A percentile compares a stretch with the other conserved stretches of the same genome.
Evolutionary conservation across 2,329 filamentous ascomycete species (phyloP).

Genomic region (Ophiostoma montium): DNA sequence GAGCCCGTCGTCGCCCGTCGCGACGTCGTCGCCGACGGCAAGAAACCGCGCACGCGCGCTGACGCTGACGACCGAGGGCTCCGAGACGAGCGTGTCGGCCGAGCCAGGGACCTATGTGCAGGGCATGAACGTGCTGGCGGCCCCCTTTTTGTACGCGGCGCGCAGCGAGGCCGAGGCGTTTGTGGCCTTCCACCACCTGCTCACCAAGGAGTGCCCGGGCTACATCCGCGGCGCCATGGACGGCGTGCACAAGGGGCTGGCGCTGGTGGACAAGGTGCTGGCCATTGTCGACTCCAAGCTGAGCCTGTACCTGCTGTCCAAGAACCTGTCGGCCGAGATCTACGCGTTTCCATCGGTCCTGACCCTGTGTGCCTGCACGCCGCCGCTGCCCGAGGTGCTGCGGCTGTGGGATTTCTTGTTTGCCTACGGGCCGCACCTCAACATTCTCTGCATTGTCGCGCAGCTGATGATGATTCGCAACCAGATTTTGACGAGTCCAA

Average conservation of each 20-base stretch:
- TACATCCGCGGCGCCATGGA: conserved; percentile 97
- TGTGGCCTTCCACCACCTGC: conserved; percentile 72
- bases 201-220: conserved; percentile 77
- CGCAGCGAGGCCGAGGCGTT: conserved; percentile 93
- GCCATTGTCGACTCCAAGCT: conserved; percentile 85
- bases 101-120: conserved; percentile 87
- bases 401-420: conserved; percentile 95
- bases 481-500: conserved; percentile 68
- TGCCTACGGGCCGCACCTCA: conserved; percentile 86
- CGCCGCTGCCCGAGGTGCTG: conserved; percentile 83
- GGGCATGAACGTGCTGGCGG: conserved; percentile 96
- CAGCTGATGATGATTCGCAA: conserved; percentile 82
- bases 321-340: conserved; percentile 81
- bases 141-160: conserved; percentile 88
- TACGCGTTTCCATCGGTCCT: conserved; percentile 94
- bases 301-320: conserved; percentile 67
- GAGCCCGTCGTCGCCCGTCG: conserved; percentile 16
- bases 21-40: conserved; percentile 29
- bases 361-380: conserved; percentile 90
- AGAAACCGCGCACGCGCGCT: conserved; percentile 40
- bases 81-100: conserved; percentile 39
- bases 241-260: conserved; percentile 83
- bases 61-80: conserved; percentile 48
- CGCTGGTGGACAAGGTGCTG: conserved; percentile 81
- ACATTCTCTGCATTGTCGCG: conserved; percentile 91